phyloP scores from a whole-genome alignment of 2,329 filamentous ascomycete genomes.

The Exophiala sp. region DNA sequence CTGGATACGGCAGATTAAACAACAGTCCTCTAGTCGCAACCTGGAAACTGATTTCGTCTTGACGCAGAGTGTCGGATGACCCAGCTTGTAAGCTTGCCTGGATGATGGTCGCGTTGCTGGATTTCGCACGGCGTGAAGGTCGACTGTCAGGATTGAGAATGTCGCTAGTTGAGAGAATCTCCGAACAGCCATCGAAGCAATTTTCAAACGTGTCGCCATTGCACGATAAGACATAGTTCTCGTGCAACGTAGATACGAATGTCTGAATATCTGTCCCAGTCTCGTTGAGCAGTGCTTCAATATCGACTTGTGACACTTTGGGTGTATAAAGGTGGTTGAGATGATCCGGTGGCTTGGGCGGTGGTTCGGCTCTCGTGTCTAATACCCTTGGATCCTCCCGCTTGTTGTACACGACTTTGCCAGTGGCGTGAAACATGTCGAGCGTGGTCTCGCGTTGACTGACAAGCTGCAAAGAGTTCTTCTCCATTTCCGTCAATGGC shows the following conservation, averaged over 20 bases:
- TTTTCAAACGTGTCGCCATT: conserved; percentile 67
- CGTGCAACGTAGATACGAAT: conserved; percentile 84
- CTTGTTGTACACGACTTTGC: conserved; percentile 96
- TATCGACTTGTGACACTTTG: conserved; percentile 61
- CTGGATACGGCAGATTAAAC: conserved; percentile 79
- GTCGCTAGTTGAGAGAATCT: conserved; percentile 82
- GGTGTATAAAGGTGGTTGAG: conserved; percentile 57
- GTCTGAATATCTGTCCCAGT: conserved; percentile 88
- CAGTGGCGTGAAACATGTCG: conserved; percentile 93
- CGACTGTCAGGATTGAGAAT: conserved; percentile 69
- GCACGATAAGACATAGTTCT: conserved; percentile 89
- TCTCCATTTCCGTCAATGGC: conserved; percentile 69
- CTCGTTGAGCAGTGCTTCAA: conserved; percentile 82
- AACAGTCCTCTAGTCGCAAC: conserved; percentile 81
- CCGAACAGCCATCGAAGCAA: conserved; percentile 78
- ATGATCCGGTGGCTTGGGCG: conserved; percentile 58
- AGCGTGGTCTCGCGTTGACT: conserved; percentile 84
- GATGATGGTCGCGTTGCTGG: conserved; percentile 15
- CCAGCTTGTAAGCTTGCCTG: conserved; percentile 49
- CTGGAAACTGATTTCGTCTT: conserved; percentile 93
- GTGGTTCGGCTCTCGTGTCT: conserved; percentile 28
- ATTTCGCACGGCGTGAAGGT: conserved; percentile 28
- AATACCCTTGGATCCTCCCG: conserved; percentile 55
- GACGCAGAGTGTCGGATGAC: conserved; percentile 71
- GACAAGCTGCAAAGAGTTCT: conserved; percentile 73